Conservation (phyloP, 2,329 filamentous ascomycete species). For the Phyllosticta ampelicida region DNA sequence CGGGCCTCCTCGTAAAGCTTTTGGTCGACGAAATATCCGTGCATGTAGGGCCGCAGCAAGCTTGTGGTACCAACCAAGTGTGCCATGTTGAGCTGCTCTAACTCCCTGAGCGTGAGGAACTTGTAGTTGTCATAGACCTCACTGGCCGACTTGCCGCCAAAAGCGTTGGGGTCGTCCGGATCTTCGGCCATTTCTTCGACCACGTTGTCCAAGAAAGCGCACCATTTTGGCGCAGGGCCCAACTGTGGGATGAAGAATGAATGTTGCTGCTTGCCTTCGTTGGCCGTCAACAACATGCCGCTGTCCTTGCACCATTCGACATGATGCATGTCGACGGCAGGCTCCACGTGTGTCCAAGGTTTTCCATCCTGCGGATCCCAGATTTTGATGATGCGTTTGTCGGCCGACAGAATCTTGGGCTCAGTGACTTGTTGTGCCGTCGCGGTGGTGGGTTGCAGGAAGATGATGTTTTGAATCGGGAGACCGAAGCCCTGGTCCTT, state of each 20-base stretch:
- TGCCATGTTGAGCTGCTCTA: constrained; percentile 73
- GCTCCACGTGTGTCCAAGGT: constrained; percentile 93
- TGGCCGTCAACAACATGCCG: constrained; percentile 92
- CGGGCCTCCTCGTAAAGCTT: constrained; percentile 91
- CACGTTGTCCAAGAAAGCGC: constrained; percentile 90
- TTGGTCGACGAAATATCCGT: constrained; percentile 94
- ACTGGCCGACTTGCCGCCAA: constrained; percentile 44
- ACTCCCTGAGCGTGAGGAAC: constrained; percentile 81
- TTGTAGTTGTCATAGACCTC: constrained; percentile 99
- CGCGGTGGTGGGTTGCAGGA: constrained; percentile 54
- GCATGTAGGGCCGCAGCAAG: constrained; percentile 91
- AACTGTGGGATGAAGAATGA: constrained; percentile 91
- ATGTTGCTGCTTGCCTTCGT: constrained; percentile 91
- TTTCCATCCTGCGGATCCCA: constrained; percentile 77
- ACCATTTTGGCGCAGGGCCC: constrained; percentile 90
- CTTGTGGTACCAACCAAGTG: constrained; percentile 87
- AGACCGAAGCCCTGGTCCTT: constrained; percentile 97
- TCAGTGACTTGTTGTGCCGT: constrained; percentile 54
- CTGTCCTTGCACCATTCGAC: constrained; percentile 87
- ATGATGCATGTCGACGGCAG: constrained; percentile 85
- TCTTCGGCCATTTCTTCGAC: constrained; percentile 97
- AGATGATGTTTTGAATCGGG: constrained; percentile 73
- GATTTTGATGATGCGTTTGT: constrained; percentile 94
- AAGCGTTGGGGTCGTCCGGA: constrained; percentile 50
- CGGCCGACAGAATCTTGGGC: constrained; percentile 75